Conservation (phyloP, 2,329 filamentous ascomycete species). For the Fusarium hainanense region DNA sequence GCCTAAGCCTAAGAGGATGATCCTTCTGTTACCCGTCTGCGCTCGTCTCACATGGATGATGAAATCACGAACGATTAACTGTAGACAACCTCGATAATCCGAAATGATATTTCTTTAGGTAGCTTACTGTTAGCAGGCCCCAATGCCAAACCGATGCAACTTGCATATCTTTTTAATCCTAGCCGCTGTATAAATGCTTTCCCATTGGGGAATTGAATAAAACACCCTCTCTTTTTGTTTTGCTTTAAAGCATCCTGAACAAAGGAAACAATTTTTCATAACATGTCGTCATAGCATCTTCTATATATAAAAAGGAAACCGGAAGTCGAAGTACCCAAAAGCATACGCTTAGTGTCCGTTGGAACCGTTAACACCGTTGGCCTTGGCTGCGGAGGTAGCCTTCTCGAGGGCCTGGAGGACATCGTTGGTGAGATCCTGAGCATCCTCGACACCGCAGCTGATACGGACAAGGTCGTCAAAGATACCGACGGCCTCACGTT, state of each 20-base stretch:
- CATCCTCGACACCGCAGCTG: constrained; percentile 94
- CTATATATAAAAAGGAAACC: constrained; percentile 16
- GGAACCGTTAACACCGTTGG: constrained; percentile 48
- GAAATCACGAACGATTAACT: constrained; percentile 4
- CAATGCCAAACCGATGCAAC: constrained; percentile 35
- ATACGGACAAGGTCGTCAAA: constrained; percentile 94
- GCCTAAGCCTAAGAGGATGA: neutral
- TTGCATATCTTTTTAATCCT: constrained; percentile 19
- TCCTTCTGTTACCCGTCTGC: too few species aligned
- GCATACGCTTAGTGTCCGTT: constrained; percentile 34
- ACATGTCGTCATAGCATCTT: constrained; percentile 34
- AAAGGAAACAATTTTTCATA: constrained; percentile 34
- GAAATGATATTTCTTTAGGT: constrained; percentile 30
- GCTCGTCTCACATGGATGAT: too few species aligned
- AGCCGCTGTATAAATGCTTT: constrained; percentile 38
- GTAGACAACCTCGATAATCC: constrained; percentile 13
- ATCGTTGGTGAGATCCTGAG: constrained; percentile 83
- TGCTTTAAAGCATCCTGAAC: constrained; percentile 21
- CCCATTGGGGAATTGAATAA: constrained; percentile 10
- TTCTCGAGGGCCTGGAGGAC: constrained; percentile 84
- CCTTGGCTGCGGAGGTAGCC: constrained; percentile 63
- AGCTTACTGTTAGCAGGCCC: constrained; percentile 39
- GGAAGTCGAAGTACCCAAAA: constrained; percentile 3
- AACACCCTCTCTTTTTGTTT: constrained; percentile 26
- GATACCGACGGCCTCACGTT: constrained; percentile 92